Base-by-base conservation (phyloP, 2,329 filamentous ascomycete genomes). In the Aspergillus terreus region DNA sequence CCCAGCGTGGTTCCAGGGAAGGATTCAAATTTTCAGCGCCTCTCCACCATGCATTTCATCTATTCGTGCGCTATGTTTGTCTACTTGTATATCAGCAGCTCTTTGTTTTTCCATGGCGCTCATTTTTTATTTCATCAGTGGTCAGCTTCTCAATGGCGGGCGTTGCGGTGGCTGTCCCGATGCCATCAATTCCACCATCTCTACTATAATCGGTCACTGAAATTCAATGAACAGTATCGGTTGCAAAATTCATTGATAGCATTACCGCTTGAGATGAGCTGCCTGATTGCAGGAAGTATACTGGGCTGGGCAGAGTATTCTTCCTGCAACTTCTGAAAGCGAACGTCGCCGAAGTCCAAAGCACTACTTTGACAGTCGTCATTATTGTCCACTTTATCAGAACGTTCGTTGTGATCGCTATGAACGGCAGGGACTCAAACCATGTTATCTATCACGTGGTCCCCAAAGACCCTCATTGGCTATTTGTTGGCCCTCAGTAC, bases 151-250 rank as follows among this genome's bases (percentile, higher is more conserved):
- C 53, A 46, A 12, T 58, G 55, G 49, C 47, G 17, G 32, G 14
- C 52, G 25, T 38, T 60, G 4, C 53, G 49, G 42, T 44, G 45
- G 32, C 52, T 60, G 9, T 57, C 53, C 11, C 55, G 40, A 9
- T 50, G 52, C 7, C 58, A 60, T 43, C 53, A 52, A 41, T 60
- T 45, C 43, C 58, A 60, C 32, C 58, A 60, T 23, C 58, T 60
- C 1, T 60, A 59, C 38, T 60, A 56, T 40, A 59, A 53, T 12
- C 51, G 51, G 2, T 48, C 53, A 4, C 46, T 60, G 12, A 46
- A 52, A 2, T 59, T 60, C 38, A 55, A 60, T 19, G 3, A 46
- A 2, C 47, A 47, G 23, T 60, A 59, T 46, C 42, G 32, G 6
- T 43, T 41, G 11, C 52, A 55, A 12, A 60, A 60, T 25, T 15